These are phyloP conservation scores for Micromonas commoda DNA, from an alignment of 139 green algal species.

Conservation along the genomic window DNA sequence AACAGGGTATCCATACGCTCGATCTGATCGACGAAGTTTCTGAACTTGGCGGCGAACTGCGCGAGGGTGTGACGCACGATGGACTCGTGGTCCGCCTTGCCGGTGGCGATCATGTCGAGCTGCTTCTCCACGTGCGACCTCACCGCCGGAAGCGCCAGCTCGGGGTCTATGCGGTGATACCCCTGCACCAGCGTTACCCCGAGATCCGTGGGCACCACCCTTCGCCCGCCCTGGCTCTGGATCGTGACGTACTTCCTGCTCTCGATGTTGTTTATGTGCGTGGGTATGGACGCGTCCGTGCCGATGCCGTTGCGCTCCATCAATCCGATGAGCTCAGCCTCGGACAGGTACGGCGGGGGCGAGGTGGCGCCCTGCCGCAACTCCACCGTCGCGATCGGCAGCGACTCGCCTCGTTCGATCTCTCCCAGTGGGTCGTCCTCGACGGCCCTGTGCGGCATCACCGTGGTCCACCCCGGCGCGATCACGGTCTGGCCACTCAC, in stretches of 20 bases:
- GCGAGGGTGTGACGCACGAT: constrained; percentile 8
- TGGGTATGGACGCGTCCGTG: constrained; percentile 63
- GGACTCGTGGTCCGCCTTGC: constrained; percentile 60
- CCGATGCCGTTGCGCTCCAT: constrained; percentile 88
- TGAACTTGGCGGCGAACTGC: constrained; percentile 57
- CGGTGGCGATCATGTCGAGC: constrained; percentile 75
- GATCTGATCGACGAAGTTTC: constrained; percentile 70
- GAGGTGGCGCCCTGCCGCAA: constrained; percentile 50
- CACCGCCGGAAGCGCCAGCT: constrained; percentile 45
- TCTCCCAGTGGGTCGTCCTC: not conserved
- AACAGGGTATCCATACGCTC: constrained; percentile 82
- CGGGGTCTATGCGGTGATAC: constrained; percentile 52
- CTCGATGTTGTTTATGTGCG: constrained; percentile 85
- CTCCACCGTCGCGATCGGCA: not conserved
- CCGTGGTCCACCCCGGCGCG: constrained; percentile 51
- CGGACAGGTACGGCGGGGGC: constrained; percentile 70
- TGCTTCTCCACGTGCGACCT: constrained; percentile 73
- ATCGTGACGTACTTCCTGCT: constrained; percentile 40
- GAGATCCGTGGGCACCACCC: constrained; percentile 74
- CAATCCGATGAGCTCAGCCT: constrained; percentile 71
- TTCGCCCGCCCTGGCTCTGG: not conserved
- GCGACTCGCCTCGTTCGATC: not conserved
- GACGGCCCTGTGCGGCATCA: constrained; percentile 15
- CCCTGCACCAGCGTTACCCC: constrained; percentile 72
- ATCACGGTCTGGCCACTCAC: constrained; percentile 34